Evolutionary conservation across 306 rosid species (phyloP).

Genomic region (Cyamopsis tetragonoloba): DNA sequence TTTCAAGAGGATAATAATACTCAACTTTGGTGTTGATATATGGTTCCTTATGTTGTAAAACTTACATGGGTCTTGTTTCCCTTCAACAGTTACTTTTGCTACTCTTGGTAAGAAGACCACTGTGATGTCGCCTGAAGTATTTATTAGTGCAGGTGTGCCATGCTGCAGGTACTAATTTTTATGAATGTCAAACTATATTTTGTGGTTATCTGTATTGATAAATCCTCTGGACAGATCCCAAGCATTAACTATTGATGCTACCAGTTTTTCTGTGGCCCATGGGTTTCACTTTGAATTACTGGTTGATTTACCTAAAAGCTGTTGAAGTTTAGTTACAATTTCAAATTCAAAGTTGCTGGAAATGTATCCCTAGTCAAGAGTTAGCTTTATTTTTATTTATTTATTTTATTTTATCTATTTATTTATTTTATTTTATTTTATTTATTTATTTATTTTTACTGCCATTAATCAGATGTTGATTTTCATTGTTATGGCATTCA

Average conservation of each 20-base stretch:
- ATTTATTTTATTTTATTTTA: no score
- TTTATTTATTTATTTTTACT: no score
- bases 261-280: conserved; percentile 18
- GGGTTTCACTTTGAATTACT: conserved; percentile 7
- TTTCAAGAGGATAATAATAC: conserved; percentile 4
- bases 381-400: no score
- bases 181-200: conserved; percentile 12
- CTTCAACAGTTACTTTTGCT: conserved; percentile 76
- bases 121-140: conserved; percentile 95
- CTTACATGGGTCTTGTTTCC: conserved; percentile 25
- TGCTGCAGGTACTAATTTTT: conserved; percentile 82
- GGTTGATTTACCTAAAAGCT: no score
- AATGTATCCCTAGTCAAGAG: no score
- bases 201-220: conserved; percentile 16
- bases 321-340: no score
- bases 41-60: conserved; percentile 6
- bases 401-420: no score
- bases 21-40: conserved; percentile 12
- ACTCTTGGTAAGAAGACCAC: conserved; percentile 96
- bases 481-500: neutral
- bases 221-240: conserved; percentile 1
- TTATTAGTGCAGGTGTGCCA: conserved; percentile 82
- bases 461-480: neutral
- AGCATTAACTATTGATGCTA: neutral
- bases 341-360: conserved; percentile 7